Evolutionary conservation across 2,329 filamentous ascomycete genomes (phyloP).

Genomic region (Alternaria sp.): DNA sequence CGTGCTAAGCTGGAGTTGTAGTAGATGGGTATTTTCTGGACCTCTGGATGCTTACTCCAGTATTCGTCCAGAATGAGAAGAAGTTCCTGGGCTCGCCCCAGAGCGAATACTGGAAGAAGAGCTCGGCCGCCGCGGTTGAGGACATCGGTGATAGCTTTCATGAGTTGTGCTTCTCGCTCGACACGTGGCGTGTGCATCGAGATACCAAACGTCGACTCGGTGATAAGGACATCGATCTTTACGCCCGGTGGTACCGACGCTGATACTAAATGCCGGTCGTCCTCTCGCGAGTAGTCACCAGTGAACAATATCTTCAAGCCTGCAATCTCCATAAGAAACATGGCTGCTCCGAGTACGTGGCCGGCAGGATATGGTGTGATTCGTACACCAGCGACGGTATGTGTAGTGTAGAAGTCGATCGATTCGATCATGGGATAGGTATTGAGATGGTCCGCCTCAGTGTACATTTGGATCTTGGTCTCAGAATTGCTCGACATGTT

Average conservation of each 20-base stretch:
- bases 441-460: constrained; percentile 91
- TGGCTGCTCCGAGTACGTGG: constrained; percentile 96
- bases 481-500: constrained; percentile 71
- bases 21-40: constrained; percentile 92
- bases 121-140: constrained; percentile 91
- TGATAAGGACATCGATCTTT: constrained; percentile 95
- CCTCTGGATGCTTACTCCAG: constrained; percentile 88
- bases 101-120: constrained; percentile 92
- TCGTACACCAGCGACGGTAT: constrained; percentile 94
- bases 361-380: constrained; percentile 97
- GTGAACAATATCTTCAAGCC: constrained; percentile 97
- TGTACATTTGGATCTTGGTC: constrained; percentile 78
- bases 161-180: constrained; percentile 89
- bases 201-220: constrained; percentile 96
- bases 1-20: constrained; percentile 94
- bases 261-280: constrained; percentile 93
- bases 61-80: constrained; percentile 96
- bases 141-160: constrained; percentile 93
- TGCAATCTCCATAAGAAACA: constrained; percentile 98
- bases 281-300: constrained; percentile 94
- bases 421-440: constrained; percentile 95
- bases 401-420: constrained; percentile 97
- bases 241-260: constrained; percentile 87
- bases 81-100: constrained; percentile 92
- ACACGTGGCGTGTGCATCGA: constrained; percentile 90